Conservation (phyloP, 495 filamentous ascomycete species). For the Tuber umbilicatum region DNA sequence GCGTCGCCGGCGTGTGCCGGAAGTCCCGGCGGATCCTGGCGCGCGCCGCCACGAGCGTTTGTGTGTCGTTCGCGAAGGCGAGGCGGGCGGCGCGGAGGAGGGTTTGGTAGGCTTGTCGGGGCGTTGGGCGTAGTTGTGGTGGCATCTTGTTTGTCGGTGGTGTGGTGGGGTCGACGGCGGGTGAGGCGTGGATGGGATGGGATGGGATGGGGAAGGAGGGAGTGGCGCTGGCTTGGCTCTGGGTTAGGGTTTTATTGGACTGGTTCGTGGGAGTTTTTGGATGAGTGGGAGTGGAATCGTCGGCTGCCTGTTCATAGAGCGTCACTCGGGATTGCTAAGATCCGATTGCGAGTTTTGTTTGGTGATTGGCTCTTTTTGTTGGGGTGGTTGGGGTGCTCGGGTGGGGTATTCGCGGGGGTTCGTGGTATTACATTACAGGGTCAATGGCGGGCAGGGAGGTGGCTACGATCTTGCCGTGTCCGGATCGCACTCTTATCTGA, state of each 20-base stretch:
- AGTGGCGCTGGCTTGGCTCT: neutral
- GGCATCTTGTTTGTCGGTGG: neutral
- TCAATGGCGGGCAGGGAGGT: neutral
- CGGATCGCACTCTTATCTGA: neutral
- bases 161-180: neutral
- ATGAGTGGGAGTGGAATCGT: neutral
- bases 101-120: constrained; percentile 62
- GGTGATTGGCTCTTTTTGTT: neutral
- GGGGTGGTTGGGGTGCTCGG: neutral
- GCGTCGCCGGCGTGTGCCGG: constrained; percentile 51
- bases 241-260: neutral
- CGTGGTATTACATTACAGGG: neutral
- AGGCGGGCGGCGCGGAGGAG: constrained; percentile 73
- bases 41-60: constrained; percentile 62
- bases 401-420: neutral
- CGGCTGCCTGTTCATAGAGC: neutral
- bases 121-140: neutral
- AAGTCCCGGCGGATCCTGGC: constrained; percentile 65
- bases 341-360: neutral
- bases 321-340: neutral
- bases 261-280: neutral
- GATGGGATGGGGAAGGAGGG: neutral
- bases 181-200: neutral
- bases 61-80: constrained; percentile 74
- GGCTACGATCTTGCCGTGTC: neutral